Percentiles rank a stretch among this genome's conserved stretches.
Conservation (phyloP, 2,329 filamentous ascomycete species). For the Nemania sp. region DNA sequence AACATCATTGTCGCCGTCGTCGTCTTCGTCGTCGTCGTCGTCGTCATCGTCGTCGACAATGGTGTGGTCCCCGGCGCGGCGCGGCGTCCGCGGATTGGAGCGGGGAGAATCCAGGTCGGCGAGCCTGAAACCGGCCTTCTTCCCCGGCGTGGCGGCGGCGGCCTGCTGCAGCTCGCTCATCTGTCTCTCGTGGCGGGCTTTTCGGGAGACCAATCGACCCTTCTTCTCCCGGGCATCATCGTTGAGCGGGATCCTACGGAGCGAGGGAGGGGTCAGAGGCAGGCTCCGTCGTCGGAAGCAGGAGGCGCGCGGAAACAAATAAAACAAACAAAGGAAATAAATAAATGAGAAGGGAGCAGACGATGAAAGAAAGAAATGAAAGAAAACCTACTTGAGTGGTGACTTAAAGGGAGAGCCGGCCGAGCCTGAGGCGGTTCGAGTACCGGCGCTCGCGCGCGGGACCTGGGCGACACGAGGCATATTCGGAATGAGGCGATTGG, state of each 20-base stretch:
- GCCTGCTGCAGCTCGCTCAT: constrained; percentile 91
- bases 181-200: constrained; percentile 86
- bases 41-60: constrained; percentile 60
- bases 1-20: constrained; percentile 62
- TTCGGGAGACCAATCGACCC: constrained; percentile 81
- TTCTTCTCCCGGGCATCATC: constrained; percentile 94
- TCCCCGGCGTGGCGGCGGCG: constrained; percentile 70
- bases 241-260: constrained; percentile 87
- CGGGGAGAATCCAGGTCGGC: constrained; percentile 61
- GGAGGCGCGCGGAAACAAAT: constrained; percentile 8
- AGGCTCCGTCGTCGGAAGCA: neutral
- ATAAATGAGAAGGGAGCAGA: no score
- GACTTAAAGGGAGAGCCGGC: constrained; percentile 60
- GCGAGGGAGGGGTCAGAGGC: constrained; percentile 6
- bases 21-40: constrained; percentile 58
- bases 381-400: constrained; percentile 56
- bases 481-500: constrained; percentile 31
- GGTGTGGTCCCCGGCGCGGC: constrained; percentile 52
- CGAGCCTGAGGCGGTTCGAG: constrained; percentile 53
- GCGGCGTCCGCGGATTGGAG: constrained; percentile 62
- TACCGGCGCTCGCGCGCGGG: constrained; percentile 53
- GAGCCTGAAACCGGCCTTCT: constrained; percentile 64
- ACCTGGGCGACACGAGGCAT: constrained; percentile 65
- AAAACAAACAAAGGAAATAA: constrained; percentile 9
- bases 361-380: no score